Base-by-base conservation (phyloP, 1,284 basidiomycete species). In the Ceraceosorus guamensis region DNA sequence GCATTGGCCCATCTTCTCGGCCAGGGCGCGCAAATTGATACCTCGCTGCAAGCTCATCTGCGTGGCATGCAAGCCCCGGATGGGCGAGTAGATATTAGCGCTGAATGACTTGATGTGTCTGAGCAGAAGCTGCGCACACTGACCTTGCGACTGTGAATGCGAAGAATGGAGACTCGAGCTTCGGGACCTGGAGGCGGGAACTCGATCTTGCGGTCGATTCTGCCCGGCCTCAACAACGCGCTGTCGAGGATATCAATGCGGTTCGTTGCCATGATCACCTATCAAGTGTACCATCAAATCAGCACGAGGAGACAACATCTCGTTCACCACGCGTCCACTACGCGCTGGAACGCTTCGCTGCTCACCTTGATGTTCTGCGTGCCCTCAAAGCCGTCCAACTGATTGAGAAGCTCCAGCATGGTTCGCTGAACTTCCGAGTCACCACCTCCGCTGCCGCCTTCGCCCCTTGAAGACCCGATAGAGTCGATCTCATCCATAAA, bases 401-500 rank as follows among this genome's bases (percentile, higher is more conserved):
- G 93, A 78, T 97, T 97, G 71, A 97, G 80, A 75, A 95, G 77
- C 79, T 98, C 93, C 78, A 97, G 80, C 93, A 97, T 97, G 60
- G 93, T 98, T 58, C 93, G 82, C 80, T 98, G 93, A 56, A 97
- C 93, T 78, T 97, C 93, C 5, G 89, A 93, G 74, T 98, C 93
- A 1, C 91, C 90, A n/a, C 77, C 76, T 8, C 78, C 76, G 18
- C 61, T 63, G 46, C 61, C 88, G 31, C 88, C 88, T 68, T 91
- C 90, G 30, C 91, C 91, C 75, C 93, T 80, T 56, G 89, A 91
- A 60, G 87, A 90, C 53, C 93, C 93, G 71, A 98, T 98, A 24
- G 89, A 92, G 79, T 98, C 93, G 67, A 98, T 97, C 78, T 98
- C 93, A 79, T 98, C 93, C 91, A 98, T 97, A 81, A 98, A 97